phyloP scores from a whole-genome alignment of 306 rosid genomes.

The Quercus rubra region DNA sequence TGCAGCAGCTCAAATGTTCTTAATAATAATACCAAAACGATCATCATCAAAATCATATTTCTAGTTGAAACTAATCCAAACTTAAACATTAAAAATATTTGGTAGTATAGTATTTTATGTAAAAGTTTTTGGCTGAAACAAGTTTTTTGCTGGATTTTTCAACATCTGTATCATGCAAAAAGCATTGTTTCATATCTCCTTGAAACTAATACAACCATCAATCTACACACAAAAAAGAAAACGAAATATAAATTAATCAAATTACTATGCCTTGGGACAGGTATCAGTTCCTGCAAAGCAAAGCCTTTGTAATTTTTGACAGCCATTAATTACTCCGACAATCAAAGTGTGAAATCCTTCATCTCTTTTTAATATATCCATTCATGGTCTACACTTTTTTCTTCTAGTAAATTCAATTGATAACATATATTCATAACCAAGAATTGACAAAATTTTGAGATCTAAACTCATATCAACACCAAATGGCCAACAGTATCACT shows the following conservation, averaged over 20 bases:
- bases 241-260: not conserved
- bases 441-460: not conserved
- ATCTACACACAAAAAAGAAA: not conserved
- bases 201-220: not conserved
- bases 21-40: not conserved
- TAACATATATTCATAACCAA: not conserved
- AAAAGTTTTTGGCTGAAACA: not conserved
- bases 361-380: not conserved
- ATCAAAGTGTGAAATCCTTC: not conserved
- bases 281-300: not conserved
- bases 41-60: not conserved
- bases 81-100: not conserved
- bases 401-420: not conserved
- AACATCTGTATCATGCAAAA: not conserved
- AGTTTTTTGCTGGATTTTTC: not conserved
- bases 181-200: not conserved
- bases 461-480: not conserved
- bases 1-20: not conserved
- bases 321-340: not conserved
- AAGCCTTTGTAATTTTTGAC: not conserved
- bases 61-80: not conserved
- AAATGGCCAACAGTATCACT: not conserved
- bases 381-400: not conserved
- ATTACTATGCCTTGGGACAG: not conserved
- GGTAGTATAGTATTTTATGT: not conserved